Evolutionary conservation across 352 stramenopile species (phyloP).

Genomic region (Pythium brachiatum): DNA sequence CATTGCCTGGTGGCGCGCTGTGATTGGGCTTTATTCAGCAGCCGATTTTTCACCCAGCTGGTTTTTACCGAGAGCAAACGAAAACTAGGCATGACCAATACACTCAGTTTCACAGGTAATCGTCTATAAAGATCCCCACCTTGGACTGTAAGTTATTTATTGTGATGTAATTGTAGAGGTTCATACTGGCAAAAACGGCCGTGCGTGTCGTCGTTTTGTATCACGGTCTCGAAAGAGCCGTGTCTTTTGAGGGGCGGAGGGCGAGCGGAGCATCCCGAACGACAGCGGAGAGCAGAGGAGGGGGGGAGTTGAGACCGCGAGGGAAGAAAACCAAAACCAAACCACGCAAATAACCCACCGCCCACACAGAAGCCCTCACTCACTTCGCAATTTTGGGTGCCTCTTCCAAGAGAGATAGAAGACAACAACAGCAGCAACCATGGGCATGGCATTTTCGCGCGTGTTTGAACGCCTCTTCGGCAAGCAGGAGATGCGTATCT

Average conservation of each 20-base stretch:
- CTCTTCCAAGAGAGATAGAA: conserved; percentile 24
- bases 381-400: conserved; percentile 31
- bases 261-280: conserved; percentile 17
- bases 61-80: background rate
- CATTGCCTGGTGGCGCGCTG: conserved; percentile 19
- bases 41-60: background rate
- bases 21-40: conserved; percentile 27
- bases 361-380: conserved; percentile 10
- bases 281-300: conserved; percentile 12
- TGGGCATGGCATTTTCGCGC: conserved; percentile 97
- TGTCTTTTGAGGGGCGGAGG: conserved; percentile 25
- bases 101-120: background rate
- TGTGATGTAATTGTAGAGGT: background rate
- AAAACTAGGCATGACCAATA: background rate
- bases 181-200: background rate
- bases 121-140: background rate
- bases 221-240: conserved; percentile 8
- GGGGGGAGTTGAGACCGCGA: conserved; percentile 15
- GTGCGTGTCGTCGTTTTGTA: conserved; percentile 20
- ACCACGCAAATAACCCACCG: conserved; percentile 27
- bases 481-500: conserved; percentile 99
- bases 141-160: conserved; percentile 9
- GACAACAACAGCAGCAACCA: conserved; percentile 56
- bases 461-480: conserved; percentile 98
- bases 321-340: conserved; percentile 26